phyloP scores from a whole-genome alignment of 2,329 filamentous ascomycete species.

The Neoarthrinium moseri region DNA sequence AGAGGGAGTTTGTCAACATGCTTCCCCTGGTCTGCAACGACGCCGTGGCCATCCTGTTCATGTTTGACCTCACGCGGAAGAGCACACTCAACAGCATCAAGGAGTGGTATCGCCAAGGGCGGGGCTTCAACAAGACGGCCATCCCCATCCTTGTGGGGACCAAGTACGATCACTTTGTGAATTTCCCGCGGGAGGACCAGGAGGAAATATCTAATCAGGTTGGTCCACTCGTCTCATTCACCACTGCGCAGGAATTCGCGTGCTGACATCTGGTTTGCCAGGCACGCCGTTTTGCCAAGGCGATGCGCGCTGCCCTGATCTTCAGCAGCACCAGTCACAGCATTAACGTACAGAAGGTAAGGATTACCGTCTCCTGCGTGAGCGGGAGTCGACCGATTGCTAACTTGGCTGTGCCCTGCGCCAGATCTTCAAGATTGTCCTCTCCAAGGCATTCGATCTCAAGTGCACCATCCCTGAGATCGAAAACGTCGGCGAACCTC shows the following conservation, averaged over 20 bases:
- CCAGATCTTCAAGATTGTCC: conserved; percentile 98
- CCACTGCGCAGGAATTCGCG: background rate
- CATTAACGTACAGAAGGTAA: conserved; percentile 97
- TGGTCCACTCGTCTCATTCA: conserved; percentile 13
- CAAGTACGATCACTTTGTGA: conserved; percentile 99
- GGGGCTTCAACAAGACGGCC: conserved; percentile 99
- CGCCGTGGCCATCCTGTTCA: conserved; percentile 96
- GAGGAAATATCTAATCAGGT: conserved; percentile 98
- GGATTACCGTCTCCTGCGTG: conserved; percentile 9
- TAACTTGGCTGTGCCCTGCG: conserved; percentile 7
- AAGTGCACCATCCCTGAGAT: conserved; percentile 99
- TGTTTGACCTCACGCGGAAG: conserved; percentile 98
- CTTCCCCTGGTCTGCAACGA: conserved; percentile 98
- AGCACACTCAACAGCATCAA: conserved; percentile 99
- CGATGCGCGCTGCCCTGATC: conserved; percentile 96
- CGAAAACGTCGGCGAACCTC: conserved; percentile 93
- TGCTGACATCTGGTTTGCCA: conserved; percentile 32
- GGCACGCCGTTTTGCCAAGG: conserved; percentile 94
- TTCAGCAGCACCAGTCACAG: conserved; percentile 99
- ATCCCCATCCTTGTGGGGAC: conserved; percentile 97
- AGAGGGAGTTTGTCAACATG: conserved; percentile 99
- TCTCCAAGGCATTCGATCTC: conserved; percentile 97
- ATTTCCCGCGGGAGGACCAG: conserved; percentile 95
- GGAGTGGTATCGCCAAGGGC: conserved; percentile 97
- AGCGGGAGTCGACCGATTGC: conserved; percentile 9